Conservation (phyloP, 768 basidiomycete genomes). For the Leccinum truebloodii region DNA sequence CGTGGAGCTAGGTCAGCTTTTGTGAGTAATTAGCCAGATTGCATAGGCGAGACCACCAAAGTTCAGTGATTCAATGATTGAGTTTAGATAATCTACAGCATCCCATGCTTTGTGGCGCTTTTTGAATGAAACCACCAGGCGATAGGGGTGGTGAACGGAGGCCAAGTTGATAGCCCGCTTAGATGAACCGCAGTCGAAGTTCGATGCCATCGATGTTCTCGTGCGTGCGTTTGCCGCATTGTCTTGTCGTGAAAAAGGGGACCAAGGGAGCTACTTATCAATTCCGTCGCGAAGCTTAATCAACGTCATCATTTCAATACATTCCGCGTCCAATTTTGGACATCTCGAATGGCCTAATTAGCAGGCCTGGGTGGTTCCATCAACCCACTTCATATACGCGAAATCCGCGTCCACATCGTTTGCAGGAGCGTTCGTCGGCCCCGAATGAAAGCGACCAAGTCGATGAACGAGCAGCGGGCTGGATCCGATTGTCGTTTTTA, state of each 20-base stretch:
- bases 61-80: constrained; percentile 13
- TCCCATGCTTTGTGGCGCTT: constrained; percentile 12
- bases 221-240: constrained; percentile 27
- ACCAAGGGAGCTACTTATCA: constrained; percentile 10
- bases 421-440: background rate
- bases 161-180: constrained; percentile 3
- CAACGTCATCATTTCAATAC: constrained; percentile 20
- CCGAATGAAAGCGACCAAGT: background rate
- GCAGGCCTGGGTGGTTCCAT: background rate
- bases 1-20: constrained; percentile 35
- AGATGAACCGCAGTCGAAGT: constrained; percentile 24
- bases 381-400: background rate
- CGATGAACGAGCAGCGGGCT: background rate
- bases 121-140: constrained; percentile 3
- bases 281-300: constrained; percentile 17
- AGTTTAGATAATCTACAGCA: constrained; percentile 1
- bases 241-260: constrained; percentile 15
- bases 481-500: constrained; percentile 2
- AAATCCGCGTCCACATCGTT: background rate
- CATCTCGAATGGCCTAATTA: background rate
- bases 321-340: constrained; percentile 5
- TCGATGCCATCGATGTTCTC: constrained; percentile 10
- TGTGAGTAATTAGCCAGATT: constrained; percentile 17
- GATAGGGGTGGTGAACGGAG: constrained; percentile 12
- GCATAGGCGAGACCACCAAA: constrained; percentile 15